Conservation (phyloP, 2,329 filamentous ascomycete species). For the Penicillium sp. region DNA sequence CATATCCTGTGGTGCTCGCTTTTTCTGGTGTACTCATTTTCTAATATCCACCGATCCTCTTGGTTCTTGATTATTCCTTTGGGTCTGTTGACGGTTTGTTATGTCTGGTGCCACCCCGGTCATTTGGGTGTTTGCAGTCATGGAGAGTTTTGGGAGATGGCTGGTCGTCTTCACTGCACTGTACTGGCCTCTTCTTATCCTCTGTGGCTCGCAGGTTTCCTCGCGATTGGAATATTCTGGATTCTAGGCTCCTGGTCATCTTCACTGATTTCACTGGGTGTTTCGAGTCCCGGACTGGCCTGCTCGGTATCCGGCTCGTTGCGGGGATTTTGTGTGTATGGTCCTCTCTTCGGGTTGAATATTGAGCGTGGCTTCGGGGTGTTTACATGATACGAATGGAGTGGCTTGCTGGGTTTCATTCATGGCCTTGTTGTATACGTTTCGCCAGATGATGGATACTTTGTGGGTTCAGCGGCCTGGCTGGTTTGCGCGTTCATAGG, state of each 20-base stretch:
- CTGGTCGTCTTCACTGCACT: constrained; percentile 41
- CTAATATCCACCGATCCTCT: constrained; percentile 13
- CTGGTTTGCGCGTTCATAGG: not conserved
- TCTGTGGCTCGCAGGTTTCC: constrained; percentile 3
- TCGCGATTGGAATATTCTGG: constrained; percentile 7
- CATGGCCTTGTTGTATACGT: not conserved
- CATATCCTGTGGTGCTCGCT: constrained; percentile 10
- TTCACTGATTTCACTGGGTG: constrained; percentile 35
- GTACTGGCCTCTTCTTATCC: constrained; percentile 27
- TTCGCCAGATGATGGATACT: not conserved
- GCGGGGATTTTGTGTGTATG: constrained; percentile 4
- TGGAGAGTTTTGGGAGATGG: constrained; percentile 1
- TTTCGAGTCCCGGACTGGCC: not conserved
- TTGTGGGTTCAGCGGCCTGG: not conserved
- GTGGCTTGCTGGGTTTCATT: not conserved
- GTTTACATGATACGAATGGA: not conserved
- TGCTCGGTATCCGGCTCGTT: constrained; percentile 3
- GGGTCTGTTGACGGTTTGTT: too few species aligned
- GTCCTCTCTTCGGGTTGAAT: not conserved
- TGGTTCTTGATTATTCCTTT: constrained; percentile 1
- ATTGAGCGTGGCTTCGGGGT: constrained; percentile 2
- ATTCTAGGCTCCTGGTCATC: constrained; percentile 26
- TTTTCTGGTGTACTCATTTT: constrained; percentile 13
- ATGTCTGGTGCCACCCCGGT: not conserved
- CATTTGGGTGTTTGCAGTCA: not conserved